Percentiles rank a stretch among this genome's conserved stretches.
phyloP scores from a whole-genome alignment of 768 basidiomycete species.

The Postia placenta region DNA sequence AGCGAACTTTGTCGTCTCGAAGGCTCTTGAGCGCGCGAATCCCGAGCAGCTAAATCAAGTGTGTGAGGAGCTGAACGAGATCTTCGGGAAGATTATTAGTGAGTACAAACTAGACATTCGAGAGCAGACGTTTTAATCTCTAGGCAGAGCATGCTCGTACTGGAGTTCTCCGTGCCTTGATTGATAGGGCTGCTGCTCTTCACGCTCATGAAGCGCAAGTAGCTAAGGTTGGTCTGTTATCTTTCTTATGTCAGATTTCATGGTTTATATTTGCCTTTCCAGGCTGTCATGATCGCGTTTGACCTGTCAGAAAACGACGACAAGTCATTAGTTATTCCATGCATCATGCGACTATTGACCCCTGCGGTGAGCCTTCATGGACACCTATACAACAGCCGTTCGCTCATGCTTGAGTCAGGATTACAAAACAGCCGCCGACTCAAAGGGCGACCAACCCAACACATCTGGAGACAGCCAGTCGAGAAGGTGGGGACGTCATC shows the following conservation, averaged over 20 bases:
- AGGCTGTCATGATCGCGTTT: slow-evolving; percentile 62
- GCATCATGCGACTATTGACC: slow-evolving; percentile 51
- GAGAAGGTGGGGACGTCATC: slow-evolving; percentile 14
- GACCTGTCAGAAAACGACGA: slow-evolving; percentile 46
- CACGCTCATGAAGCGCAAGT: slow-evolving; percentile 42
- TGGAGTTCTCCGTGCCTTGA: slow-evolving; percentile 70
- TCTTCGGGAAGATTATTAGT: slow-evolving; percentile 62
- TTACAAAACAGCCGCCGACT: slow-evolving; percentile 12
- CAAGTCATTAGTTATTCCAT: slow-evolving; percentile 53
- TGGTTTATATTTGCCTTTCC: too few relatives aligned
- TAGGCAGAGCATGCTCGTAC: slow-evolving; percentile 59
- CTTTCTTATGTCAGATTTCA: neutral
- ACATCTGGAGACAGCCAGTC: slow-evolving; percentile 10
- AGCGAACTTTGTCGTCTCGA: slow-evolving; percentile 90
- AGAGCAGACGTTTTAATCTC: neutral
- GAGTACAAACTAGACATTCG: slow-evolving; percentile 26
- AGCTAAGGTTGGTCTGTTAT: slow-evolving; percentile 40
- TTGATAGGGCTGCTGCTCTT: slow-evolving; percentile 59
- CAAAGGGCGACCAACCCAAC: neutral
- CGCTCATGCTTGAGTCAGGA: slow-evolving; percentile 13
- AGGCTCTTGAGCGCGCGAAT: slow-evolving; percentile 61
- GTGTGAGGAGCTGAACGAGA: slow-evolving; percentile 54
- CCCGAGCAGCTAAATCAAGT: slow-evolving; percentile 47
- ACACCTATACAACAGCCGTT: too few relatives aligned
- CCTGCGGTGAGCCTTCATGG: slow-evolving; percentile 46